Conservation (phyloP, 192 early-diverging fungal species). For the Rhizophlyctis rosea region DNA sequence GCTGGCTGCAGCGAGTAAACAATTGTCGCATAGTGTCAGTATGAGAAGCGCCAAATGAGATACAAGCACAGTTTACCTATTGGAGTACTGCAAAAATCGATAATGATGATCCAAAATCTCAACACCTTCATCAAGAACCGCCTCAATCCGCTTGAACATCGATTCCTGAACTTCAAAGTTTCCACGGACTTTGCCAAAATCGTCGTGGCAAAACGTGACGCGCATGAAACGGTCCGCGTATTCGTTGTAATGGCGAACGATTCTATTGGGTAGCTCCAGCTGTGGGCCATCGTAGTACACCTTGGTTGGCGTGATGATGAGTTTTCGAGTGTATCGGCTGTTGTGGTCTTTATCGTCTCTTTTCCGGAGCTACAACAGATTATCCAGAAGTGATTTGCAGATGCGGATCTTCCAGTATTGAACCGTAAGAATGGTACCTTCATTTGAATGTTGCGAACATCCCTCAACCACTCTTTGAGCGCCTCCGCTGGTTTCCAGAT, state of each 20-base stretch:
- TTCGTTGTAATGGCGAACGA: slow-evolving; percentile 56
- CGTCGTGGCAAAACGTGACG: slow-evolving; percentile 69
- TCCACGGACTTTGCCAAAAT: slow-evolving; percentile 31
- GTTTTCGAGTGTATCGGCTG: not conserved
- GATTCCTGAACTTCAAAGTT: slow-evolving; percentile 12
- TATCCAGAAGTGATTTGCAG: not conserved
- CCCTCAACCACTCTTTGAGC: slow-evolving; percentile 3
- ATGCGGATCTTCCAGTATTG: too few relatives aligned
- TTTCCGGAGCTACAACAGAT: not conserved
- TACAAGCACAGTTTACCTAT: slow-evolving; percentile 39
- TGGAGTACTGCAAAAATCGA: slow-evolving; percentile 67
- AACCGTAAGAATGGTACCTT: too few relatives aligned
- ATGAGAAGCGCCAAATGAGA: too few relatives aligned
- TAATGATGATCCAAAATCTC: slow-evolving; percentile 51
- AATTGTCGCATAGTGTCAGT: too few relatives aligned
- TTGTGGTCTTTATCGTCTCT: not conserved
- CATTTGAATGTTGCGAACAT: not conserved
- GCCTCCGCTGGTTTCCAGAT: slow-evolving; percentile 24
- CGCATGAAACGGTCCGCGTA: slow-evolving; percentile 61
- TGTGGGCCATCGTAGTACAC: slow-evolving; percentile 62
- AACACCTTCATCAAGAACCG: slow-evolving; percentile 59
- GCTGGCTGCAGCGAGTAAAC: slow-evolving; percentile 4
- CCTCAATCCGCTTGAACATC: slow-evolving; percentile 44
- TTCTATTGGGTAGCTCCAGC: slow-evolving; percentile 70
- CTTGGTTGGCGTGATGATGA: slow-evolving; percentile 65